Percentiles rank a stretch among this genome's conserved stretches.
These are phyloP conservation scores for Debaryomyces coudertii DNA, from an alignment of 1,139 yeast genomes.

Conservation along the genomic window DNA sequence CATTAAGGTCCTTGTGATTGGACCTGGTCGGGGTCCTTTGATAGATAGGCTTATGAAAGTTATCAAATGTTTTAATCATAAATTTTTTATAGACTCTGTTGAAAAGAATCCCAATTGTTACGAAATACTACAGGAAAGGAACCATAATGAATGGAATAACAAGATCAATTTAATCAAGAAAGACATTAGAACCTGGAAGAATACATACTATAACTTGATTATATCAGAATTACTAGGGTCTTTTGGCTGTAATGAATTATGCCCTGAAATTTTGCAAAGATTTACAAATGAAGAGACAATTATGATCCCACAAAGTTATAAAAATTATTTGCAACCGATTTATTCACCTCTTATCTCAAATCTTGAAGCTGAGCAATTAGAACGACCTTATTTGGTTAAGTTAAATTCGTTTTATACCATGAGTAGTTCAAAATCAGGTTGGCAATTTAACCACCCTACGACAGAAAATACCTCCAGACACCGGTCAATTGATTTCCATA, in stretches of 20 bases:
- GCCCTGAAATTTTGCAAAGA: constrained; percentile 69
- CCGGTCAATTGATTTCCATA: neutral
- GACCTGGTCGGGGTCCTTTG: constrained; percentile 88
- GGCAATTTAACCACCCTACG: constrained; percentile 58
- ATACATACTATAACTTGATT: constrained; percentile 51
- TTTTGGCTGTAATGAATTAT: constrained; percentile 86
- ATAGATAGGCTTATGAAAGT: constrained; percentile 41
- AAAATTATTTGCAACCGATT: constrained; percentile 67
- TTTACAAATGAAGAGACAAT: constrained; percentile 28
- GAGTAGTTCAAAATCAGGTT: constrained; percentile 44
- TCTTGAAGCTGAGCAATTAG: constrained; percentile 13
- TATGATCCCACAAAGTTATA: constrained; percentile 67
- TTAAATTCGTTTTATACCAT: constrained; percentile 50
- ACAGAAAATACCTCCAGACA: neutral
- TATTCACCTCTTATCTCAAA: constrained; percentile 44
- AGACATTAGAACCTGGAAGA: constrained; percentile 58
- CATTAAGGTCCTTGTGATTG: constrained; percentile 59
- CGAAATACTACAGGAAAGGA: constrained; percentile 45
- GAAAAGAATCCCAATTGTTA: constrained; percentile 75
- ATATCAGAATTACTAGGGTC: constrained; percentile 87
- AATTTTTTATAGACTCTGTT: constrained; percentile 31
- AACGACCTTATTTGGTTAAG: constrained; percentile 64
- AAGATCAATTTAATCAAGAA: constrained; percentile 51
- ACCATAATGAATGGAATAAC: constrained; percentile 46
- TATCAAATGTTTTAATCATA: neutral